Conservation (phyloP, 805 yeast species). For the Metschnikowia lunata region DNA sequence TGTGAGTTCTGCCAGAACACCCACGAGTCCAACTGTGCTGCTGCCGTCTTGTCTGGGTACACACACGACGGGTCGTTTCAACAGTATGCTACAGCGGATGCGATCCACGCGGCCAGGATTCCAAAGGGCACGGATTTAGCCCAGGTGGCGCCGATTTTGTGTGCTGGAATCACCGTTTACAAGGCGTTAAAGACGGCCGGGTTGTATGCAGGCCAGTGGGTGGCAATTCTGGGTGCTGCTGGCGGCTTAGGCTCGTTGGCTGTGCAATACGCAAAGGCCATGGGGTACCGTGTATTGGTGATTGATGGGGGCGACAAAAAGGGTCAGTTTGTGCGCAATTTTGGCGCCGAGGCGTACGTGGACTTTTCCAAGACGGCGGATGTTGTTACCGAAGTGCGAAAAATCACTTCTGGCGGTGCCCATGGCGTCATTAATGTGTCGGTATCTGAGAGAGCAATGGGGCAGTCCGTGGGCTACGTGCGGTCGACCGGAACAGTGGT, state of each 20-base stretch:
- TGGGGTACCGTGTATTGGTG: constrained; percentile 70
- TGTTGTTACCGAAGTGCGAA: constrained; percentile 49
- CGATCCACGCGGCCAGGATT: constrained; percentile 77
- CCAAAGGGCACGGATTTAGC: constrained; percentile 75
- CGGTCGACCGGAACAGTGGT: constrained; percentile 32
- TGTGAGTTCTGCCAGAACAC: constrained; percentile 72
- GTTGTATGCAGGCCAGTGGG: constrained; percentile 67
- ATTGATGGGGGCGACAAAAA: constrained; percentile 69
- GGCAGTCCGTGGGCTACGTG: constrained; percentile 37
- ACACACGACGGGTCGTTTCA: constrained; percentile 90
- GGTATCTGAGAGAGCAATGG: constrained; percentile 66
- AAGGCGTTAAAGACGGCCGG: constrained; percentile 82
- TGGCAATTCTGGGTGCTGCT: constrained; percentile 74
- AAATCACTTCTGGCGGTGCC: constrained; percentile 67
- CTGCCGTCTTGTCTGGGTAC: constrained; percentile 69
- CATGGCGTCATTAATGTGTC: constrained; percentile 76
- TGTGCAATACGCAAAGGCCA: constrained; percentile 69
- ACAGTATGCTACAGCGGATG: constrained; percentile 86
- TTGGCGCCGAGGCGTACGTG: constrained; percentile 27
- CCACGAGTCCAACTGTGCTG: constrained; percentile 66
- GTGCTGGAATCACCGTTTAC: constrained; percentile 91
- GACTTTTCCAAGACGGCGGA: constrained; percentile 43
- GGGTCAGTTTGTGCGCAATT: constrained; percentile 40
- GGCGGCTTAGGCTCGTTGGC: constrained; percentile 78
- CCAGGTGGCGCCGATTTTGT: constrained; percentile 72